Percentiles rank a stretch among this genome's conserved stretches.
Conservation (phyloP, 148 eudicot species). For the Camellia sinensis region DNA sequence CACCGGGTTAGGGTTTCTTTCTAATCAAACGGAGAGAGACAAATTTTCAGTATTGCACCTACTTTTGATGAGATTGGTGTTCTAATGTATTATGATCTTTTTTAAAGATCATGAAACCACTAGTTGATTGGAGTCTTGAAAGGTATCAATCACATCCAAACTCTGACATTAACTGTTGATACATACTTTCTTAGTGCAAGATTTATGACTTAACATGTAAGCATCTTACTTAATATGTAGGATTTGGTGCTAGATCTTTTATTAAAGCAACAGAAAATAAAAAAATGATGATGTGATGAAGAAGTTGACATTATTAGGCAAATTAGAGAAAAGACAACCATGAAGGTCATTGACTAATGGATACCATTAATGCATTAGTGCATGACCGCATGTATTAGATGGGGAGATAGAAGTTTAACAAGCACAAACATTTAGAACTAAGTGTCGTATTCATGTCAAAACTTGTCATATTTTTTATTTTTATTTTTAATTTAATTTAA, state of each 20-base stretch:
- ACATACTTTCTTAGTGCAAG: not conserved
- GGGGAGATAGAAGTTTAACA: not conserved
- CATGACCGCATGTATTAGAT: not conserved
- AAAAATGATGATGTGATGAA: not conserved
- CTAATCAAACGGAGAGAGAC: not conserved
- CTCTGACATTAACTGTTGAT: not conserved
- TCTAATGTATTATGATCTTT: not conserved
- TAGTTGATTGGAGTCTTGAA: too few relatives aligned
- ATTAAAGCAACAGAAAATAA: constrained; percentile 3
- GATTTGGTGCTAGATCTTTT: constrained; percentile 7
- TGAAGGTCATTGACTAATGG: not conserved
- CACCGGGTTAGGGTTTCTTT: not conserved
- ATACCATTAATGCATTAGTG: not conserved
- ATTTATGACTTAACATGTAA: not conserved
- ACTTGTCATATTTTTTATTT: too few relatives aligned
- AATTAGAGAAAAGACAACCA: not conserved
- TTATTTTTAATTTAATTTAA: too few relatives aligned
- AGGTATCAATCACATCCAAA: not conserved
- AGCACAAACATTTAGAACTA: too few relatives aligned
- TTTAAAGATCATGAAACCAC: not conserved
- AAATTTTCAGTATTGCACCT: not conserved
- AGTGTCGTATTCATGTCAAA: too few relatives aligned
- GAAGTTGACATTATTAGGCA: not conserved
- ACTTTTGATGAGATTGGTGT: constrained; percentile 1
- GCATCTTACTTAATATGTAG: not conserved